These are phyloP conservation scores for Verticillium albo-atrum DNA, from an alignment of 2,329 filamentous ascomycete genomes.

Conservation along the genomic window DNA sequence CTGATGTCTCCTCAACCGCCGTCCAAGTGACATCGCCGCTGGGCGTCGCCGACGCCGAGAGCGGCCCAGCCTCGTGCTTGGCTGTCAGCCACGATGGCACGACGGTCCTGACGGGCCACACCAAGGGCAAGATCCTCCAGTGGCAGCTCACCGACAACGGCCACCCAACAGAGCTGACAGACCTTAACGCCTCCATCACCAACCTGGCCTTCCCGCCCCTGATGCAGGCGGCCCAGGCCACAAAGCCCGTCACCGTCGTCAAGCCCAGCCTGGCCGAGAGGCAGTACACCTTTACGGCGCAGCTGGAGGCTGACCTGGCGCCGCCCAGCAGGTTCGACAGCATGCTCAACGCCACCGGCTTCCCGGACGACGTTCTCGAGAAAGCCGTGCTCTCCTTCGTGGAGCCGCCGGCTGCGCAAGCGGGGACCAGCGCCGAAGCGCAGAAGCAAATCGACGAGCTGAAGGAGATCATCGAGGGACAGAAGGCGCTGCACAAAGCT, in stretches of 20 bases:
- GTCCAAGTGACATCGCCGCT: slow-evolving; percentile 51
- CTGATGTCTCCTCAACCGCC: slow-evolving; percentile 52
- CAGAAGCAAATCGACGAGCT: slow-evolving; percentile 30
- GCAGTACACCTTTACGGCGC: slow-evolving; percentile 61
- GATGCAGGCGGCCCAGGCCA: slow-evolving; percentile 40
- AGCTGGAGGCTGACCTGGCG: slow-evolving; percentile 46
- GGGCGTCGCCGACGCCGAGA: slow-evolving; percentile 56
- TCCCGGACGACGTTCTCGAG: slow-evolving; percentile 42
- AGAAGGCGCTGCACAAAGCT: slow-evolving; percentile 27
- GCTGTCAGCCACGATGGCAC: slow-evolving; percentile 79
- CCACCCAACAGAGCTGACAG: slow-evolving; percentile 62
- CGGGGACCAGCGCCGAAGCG: slow-evolving; percentile 15
- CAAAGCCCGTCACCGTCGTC: slow-evolving; percentile 58
- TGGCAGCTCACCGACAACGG: slow-evolving; percentile 76
- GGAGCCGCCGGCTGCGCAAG: slow-evolving; percentile 23
- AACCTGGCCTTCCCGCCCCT: slow-evolving; percentile 73
- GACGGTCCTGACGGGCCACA: slow-evolving; percentile 74
- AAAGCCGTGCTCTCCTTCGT: slow-evolving; percentile 43
- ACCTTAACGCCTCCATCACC: slow-evolving; percentile 76
- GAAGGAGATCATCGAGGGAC: slow-evolving; percentile 33
- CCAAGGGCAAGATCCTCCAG: slow-evolving; percentile 69
- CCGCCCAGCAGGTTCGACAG: slow-evolving; percentile 37
- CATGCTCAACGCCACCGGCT: slow-evolving; percentile 41
- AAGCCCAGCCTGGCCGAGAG: slow-evolving; percentile 72
- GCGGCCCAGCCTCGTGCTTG: slow-evolving; percentile 63